Conservation (phyloP, 2,329 filamentous ascomycete species). For the Neurospora sp. region DNA sequence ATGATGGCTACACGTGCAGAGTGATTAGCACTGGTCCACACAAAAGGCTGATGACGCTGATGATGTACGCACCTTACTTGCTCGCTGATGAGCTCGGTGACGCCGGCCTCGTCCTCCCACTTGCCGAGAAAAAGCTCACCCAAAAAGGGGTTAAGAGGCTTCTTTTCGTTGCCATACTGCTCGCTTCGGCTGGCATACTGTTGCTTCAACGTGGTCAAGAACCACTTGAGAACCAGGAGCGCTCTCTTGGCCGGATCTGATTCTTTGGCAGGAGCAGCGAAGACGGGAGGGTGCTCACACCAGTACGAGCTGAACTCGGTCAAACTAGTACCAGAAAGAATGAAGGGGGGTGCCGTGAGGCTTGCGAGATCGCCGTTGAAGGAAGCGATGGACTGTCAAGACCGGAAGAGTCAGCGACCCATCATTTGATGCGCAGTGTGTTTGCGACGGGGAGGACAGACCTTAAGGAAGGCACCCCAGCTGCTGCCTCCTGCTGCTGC, state of each 20-base stretch:
- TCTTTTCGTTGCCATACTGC: conserved; percentile 83
- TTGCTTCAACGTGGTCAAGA: conserved; percentile 84
- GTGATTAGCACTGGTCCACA: conserved; percentile 1
- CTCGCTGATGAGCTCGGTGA: conserved; percentile 80
- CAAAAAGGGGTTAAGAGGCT: conserved; percentile 91
- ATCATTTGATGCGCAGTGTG: not conserved
- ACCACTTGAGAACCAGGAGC: conserved; percentile 90
- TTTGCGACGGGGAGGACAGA: conserved; percentile 15
- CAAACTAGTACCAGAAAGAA: conserved; percentile 67
- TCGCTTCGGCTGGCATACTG: conserved; percentile 70
- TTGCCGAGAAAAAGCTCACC: conserved; percentile 88
- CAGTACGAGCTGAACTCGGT: conserved; percentile 78
- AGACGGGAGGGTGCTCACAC: conserved; percentile 66
- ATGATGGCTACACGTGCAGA: conserved; percentile 53
- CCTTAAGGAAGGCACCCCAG: conserved; percentile 45
- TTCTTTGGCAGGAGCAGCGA: conserved; percentile 74
- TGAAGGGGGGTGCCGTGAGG: conserved; percentile 72
- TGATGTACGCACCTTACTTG: conserved; percentile 63
- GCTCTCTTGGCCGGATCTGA: conserved; percentile 72
- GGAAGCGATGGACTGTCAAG: conserved; percentile 57
- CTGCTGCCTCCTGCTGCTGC: conserved; percentile 30
- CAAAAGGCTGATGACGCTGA: not conserved
- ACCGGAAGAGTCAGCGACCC: conserved; percentile 1
- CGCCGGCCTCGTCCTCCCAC: conserved; percentile 76
- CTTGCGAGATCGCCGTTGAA: conserved; percentile 77